phyloP scores from a whole-genome alignment of 1,284 basidiomycete genomes.

The Amylostereum areolatum region DNA sequence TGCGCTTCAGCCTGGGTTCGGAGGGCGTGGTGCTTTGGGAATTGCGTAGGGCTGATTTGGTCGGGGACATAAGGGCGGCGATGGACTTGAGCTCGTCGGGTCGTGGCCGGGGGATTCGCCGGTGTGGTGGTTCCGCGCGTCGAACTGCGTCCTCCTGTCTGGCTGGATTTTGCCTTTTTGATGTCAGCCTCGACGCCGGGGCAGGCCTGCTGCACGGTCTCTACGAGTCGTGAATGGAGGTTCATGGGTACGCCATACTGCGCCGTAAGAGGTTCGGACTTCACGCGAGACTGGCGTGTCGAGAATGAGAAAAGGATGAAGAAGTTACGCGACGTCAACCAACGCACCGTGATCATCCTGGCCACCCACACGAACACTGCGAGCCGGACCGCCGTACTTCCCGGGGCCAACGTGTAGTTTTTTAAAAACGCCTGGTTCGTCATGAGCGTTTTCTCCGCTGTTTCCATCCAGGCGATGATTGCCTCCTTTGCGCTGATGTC shows the following conservation, averaged over 20 bases:
- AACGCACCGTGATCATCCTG: constrained; percentile 10
- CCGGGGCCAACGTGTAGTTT: not conserved
- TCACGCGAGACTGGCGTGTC: not conserved
- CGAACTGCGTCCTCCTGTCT: not conserved
- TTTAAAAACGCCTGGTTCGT: constrained; percentile 4
- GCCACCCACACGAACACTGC: constrained; percentile 11
- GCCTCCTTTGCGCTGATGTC: constrained; percentile 12
- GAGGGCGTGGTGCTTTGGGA: constrained; percentile 2
- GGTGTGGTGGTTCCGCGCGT: not conserved
- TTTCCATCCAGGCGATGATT: constrained; percentile 17
- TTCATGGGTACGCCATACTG: not conserved
- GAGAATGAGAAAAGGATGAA: not conserved
- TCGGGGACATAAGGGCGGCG: constrained; percentile 8
- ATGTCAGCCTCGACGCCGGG: not conserved
- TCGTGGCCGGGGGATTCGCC: constrained; percentile 1
- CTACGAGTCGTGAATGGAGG: not conserved
- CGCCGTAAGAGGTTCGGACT: not conserved
- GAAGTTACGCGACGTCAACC: not conserved
- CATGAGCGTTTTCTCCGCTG: constrained; percentile 14
- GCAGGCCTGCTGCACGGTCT: not conserved
- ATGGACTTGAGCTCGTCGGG: not conserved
- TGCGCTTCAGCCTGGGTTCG: constrained; percentile 7
- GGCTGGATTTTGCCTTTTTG: not conserved
- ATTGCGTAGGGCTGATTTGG: constrained; percentile 12
- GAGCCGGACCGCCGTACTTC: constrained; percentile 5